Evolutionary conservation across 257 asterid genomes (phyloP), one percentile per base, ranked within the genome.

Genomic region (Solanum lycopersicoides): DNA sequence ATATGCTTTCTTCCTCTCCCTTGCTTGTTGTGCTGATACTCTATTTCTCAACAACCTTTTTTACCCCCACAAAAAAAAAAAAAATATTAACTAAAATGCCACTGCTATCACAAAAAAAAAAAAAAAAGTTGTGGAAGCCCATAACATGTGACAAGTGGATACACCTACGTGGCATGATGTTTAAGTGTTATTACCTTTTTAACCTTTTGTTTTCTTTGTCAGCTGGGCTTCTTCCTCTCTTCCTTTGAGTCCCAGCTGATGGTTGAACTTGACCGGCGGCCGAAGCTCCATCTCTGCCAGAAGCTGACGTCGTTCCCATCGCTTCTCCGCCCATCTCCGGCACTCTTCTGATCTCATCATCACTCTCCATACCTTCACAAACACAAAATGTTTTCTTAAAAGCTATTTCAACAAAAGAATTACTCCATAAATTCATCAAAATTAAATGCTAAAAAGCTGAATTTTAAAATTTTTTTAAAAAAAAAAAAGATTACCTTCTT

Each of bases 11-110:
- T 97, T 97, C 93, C 99, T 94, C 93, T 97, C 99, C 92, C 99
- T 96, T 74, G 99, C 99, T 91, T 96, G 99, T 87, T 97, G 99
- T 41, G 99, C 99, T 15, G 99, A 97, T 32, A 97, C 99, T 95
- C 99, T 92, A 89, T 97, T 97, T 93, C 99, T 95, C 94, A 97
- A 86, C 95, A 97, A 93, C 95, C 99, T 95, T 88, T 15, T 84
- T 77, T 76, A 74, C 83, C 86, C 71, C 75, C 14, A 28, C 37
- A 39, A 87, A 82, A 47, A 89, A 86, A 76, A 66, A 59, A 63
- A 88, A 83, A 72, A 63, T 65, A 41, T 23, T 15, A 12, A 76
- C 23, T 5, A 34, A 34, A 56, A 23, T 13, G 59, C 60, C 77
- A 84, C 12, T 39, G 63, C 20, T 45, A 7, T 28, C 3, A 44